phyloP scores from a whole-genome alignment of 78 protist genomes.

The Isochrysis galbana region DNA sequence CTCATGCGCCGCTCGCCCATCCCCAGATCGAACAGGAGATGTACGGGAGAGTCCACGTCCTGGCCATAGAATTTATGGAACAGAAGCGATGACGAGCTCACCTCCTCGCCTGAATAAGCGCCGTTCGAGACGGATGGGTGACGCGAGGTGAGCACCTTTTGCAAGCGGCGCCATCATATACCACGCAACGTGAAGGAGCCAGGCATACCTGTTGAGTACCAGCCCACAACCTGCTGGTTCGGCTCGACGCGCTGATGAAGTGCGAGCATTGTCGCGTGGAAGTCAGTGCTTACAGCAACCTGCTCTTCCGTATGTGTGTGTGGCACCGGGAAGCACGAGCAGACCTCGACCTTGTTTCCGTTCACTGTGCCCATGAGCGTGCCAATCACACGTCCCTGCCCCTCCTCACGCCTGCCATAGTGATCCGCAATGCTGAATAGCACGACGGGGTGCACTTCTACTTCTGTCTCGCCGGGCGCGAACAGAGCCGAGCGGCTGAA shows the following conservation, averaged over 20 bases:
- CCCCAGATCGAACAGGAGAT: not conserved
- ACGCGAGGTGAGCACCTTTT: too few species aligned
- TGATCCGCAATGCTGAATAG: constrained; percentile 38
- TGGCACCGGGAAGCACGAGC: constrained; percentile 51
- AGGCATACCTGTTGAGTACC: too few species aligned
- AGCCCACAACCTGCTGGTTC: constrained; percentile 28
- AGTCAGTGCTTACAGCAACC: constrained; percentile 41
- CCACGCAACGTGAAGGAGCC: too few species aligned
- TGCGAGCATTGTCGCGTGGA: not conserved
- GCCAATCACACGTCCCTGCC: constrained; percentile 47
- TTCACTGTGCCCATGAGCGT: constrained; percentile 35
- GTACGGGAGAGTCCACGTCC: not conserved
- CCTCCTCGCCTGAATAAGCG: constrained; percentile 49
- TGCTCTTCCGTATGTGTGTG: constrained; percentile 41
- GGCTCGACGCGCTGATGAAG: constrained; percentile 10
- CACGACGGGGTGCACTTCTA: constrained; percentile 44
- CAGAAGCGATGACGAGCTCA: not conserved
- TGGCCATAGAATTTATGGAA: constrained; percentile 53
- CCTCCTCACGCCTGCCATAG: constrained; percentile 24
- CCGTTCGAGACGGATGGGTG: too few species aligned
- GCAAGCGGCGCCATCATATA: too few species aligned
- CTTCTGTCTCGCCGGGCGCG: not conserved
- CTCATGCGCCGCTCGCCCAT: not conserved
- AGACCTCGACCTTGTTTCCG: constrained; percentile 25
- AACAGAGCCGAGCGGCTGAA: not conserved